Conservation (phyloP, 1,284 basidiomycete genomes). For the Pterulicium gracile region DNA sequence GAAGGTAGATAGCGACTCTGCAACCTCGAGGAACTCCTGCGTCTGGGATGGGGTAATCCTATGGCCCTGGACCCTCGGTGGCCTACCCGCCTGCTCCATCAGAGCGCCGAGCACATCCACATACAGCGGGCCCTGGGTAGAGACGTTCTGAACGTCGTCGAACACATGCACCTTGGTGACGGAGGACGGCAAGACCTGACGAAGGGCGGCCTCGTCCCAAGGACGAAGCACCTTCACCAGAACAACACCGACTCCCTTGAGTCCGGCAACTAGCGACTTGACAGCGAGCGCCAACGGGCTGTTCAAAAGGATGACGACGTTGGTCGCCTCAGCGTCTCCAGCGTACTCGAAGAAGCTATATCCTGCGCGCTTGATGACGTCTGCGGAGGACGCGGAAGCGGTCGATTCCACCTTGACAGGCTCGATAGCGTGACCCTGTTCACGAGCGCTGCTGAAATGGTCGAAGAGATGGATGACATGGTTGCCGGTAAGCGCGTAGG, state of each 20-base stretch:
- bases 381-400: constrained; percentile 25
- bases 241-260: constrained; percentile 47
- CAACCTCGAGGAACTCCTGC: constrained; percentile 38
- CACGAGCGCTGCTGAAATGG: constrained; percentile 59
- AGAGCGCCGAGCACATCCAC: constrained; percentile 61
- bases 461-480: constrained; percentile 78
- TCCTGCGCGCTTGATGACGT: constrained; percentile 40
- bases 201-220: constrained; percentile 58
- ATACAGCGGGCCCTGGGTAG: constrained; percentile 56
- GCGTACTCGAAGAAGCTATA: constrained; percentile 60
- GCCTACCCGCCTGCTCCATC: constrained; percentile 25
- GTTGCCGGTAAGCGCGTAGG: constrained; percentile 47
- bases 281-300: constrained; percentile 55
- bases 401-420: constrained; percentile 20
- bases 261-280: constrained; percentile 34
- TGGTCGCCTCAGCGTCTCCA: constrained; percentile 47
- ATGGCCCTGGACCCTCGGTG: constrained; percentile 42
- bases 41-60: constrained; percentile 46
- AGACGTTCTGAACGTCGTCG: constrained; percentile 60
- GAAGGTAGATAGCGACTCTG: constrained; percentile 34
- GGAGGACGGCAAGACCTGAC: constrained; percentile 42
- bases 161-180: constrained; percentile 54
- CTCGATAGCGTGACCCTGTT: constrained; percentile 45
- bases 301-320: constrained; percentile 56
- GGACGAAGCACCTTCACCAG: constrained; percentile 68